A percentile compares a stretch with the other conserved stretches of the same genome.
These are phyloP conservation scores for Coemansia sp. DNA, from an alignment of 192 early-diverging fungal species.

Conservation along the genomic window DNA sequence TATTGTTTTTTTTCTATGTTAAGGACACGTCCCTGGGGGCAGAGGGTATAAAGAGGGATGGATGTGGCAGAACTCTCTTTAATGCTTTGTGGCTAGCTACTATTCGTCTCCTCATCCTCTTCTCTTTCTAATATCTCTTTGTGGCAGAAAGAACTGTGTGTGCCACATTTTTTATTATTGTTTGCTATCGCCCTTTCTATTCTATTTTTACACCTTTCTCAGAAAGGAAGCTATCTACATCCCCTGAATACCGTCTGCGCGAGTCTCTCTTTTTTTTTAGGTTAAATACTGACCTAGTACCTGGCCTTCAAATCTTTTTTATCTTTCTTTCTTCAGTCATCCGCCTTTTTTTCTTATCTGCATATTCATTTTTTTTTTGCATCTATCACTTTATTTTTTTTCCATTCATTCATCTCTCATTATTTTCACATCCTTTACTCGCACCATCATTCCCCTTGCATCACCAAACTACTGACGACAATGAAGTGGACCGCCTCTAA, in stretches of 20 bases:
- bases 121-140: constrained; percentile 8
- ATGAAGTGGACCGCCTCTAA: constrained; percentile 25
- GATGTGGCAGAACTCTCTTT: constrained; percentile 1
- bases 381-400: not conserved
- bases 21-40: not conserved
- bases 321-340: not conserved
- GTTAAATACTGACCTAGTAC: not conserved
- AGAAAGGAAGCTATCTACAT: not conserved
- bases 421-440: not conserved
- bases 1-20: not conserved
- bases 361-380: not conserved
- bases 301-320: not conserved
- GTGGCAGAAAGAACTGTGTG: not conserved
- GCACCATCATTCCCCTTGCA: not conserved
- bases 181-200: constrained; percentile 7
- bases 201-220: constrained; percentile 6
- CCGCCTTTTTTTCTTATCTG: constrained; percentile 2
- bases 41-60: constrained; percentile 2
- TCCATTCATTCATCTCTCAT: not conserved
- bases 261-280: not conserved
- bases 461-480: not conserved
- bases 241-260: constrained; percentile 9
- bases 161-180: not conserved
- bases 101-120: not conserved
- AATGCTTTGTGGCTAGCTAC: not conserved